Conservation (phyloP, 2,329 filamentous ascomycete genomes). For the Cytospora paraplurivora region DNA sequence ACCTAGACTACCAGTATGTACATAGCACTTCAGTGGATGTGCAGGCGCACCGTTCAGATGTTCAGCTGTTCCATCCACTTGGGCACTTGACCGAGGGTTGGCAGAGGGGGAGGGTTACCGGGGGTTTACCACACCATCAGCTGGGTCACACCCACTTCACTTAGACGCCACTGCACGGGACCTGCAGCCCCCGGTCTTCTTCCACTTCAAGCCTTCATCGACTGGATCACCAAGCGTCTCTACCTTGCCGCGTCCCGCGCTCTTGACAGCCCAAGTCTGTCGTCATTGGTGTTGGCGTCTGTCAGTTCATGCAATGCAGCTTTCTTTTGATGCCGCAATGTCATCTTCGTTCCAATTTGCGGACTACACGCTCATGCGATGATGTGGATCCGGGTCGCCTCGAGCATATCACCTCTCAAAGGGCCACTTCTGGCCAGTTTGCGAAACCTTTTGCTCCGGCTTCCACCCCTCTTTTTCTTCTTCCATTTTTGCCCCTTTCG, state of each 20-base stretch:
- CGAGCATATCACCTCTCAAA: slow-evolving; percentile 15
- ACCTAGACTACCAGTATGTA: not conserved
- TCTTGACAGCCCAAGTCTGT: slow-evolving; percentile 11
- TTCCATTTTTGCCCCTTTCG: slow-evolving; percentile 2
- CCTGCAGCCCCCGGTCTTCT: slow-evolving; percentile 17
- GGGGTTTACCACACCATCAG: slow-evolving; percentile 4
- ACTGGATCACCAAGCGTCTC: slow-evolving; percentile 17
- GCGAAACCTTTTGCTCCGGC: not conserved
- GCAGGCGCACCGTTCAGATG: slow-evolving; percentile 28
- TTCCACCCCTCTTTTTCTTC: no score
- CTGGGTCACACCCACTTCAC: not conserved
- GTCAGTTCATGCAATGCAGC: slow-evolving; percentile 5
- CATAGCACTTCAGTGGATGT: slow-evolving; percentile 12
- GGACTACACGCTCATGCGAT: slow-evolving; percentile 15
- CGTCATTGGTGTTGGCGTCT: slow-evolving; percentile 24
- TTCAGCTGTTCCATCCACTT: slow-evolving; percentile 24
- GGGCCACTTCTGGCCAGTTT: not conserved
- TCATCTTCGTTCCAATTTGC: slow-evolving; percentile 1
- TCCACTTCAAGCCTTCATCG: not conserved
- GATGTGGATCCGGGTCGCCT: slow-evolving; percentile 3
- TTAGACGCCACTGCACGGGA: slow-evolving; percentile 2
- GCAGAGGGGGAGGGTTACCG: no score
- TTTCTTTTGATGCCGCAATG: not conserved
- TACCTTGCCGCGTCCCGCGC: slow-evolving; percentile 8
- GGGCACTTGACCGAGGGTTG: no score